Percentiles rank a stretch among this genome's conserved stretches.
These are phyloP conservation scores for Ophiostoma sp. DNA, from an alignment of 2,329 filamentous ascomycete species.

Conservation along the genomic window DNA sequence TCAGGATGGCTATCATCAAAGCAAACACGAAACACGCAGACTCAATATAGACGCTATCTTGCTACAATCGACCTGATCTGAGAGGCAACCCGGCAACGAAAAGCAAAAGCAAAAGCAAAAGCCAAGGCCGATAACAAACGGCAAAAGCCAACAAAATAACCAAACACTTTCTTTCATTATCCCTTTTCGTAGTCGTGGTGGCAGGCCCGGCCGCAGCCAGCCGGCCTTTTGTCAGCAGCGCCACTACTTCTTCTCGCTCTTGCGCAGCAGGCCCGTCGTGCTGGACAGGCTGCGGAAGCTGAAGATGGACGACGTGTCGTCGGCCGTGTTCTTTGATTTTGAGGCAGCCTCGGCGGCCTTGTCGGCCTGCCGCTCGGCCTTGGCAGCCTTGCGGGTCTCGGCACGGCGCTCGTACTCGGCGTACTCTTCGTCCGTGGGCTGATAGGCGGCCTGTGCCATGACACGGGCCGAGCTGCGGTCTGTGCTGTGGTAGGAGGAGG, in stretches of 20 bases:
- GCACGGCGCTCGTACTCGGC: constrained; percentile 17
- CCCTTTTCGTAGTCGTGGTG: too few species aligned
- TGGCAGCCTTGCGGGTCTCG: constrained; percentile 16
- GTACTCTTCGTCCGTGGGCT: constrained; percentile 15
- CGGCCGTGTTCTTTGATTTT: constrained; percentile 9
- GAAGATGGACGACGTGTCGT: constrained; percentile 14
- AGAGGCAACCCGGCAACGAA: too few species aligned
- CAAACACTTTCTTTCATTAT: too few species aligned
- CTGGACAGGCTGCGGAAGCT: constrained; percentile 25
- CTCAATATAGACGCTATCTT: too few species aligned
- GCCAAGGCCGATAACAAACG: too few species aligned
- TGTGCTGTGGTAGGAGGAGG: constrained; percentile 13
- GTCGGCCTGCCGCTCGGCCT: constrained; percentile 11
- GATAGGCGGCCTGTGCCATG: constrained; percentile 20
- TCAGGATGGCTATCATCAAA: too few species aligned
- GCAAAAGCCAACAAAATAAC: too few species aligned
- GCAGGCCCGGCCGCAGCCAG: too few species aligned
- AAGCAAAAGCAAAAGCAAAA: too few species aligned
- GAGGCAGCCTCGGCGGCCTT: constrained; percentile 1
- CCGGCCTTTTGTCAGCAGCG: too few species aligned
- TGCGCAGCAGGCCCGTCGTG: constrained; percentile 24
- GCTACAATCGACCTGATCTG: too few species aligned
- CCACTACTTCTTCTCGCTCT: constrained; percentile 10
- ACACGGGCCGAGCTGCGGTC: constrained; percentile 17
- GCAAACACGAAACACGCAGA: too few species aligned